Base-by-base conservation (phyloP, 768 basidiomycete species). In the Naganishia vishniacii region DNA sequence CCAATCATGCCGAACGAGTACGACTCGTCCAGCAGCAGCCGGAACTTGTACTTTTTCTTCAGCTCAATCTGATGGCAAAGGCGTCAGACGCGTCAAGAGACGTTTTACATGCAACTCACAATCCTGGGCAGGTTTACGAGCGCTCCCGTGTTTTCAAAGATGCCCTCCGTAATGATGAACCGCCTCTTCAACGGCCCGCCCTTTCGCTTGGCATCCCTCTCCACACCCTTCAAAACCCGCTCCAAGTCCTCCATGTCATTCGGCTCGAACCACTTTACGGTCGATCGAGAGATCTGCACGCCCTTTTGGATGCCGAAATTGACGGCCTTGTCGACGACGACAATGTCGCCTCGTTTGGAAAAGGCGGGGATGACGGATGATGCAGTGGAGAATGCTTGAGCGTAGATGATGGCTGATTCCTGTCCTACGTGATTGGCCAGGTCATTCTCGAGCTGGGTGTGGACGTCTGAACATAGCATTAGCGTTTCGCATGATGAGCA, bases 281-380 rank as follows among this genome's bases (percentile, higher is more conserved):
- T 91, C 6, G 86, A 89, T 42, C 95, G 86, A 20, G 88, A 89
- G 65, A 97, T 91, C 75, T 94, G 88, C 29, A 98, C 85, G 18
- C 94, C 95, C 78, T 92, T 94, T 76, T 97, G 93, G 61, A 97
- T 89, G 16, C 89, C 86, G 76, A 98, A 91, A 78, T 89, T 94
- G 69, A 92, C 86, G n/a, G 86, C 84, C n/a, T 91, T 85, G 77
- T 99, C 94, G 3, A 91, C 92, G n/a, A 99, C 89, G 72, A 99
- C 93, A 72, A 99, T 85, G 72, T 99, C 94, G 1, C 92, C 93
- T 66, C 94, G 85, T 76, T 99, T 98, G 81, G 88, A 90, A 79
- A 98, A 99, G 0, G 95, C 90, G 0, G 95, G 91, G 65, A 98
- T 95, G 71, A 93, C 91, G 16, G 91, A 94, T 3, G 89, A 85